Evolutionary conservation across 805 yeast genomes (phyloP).

Genomic region (Ogataea zsoltii): DNA sequence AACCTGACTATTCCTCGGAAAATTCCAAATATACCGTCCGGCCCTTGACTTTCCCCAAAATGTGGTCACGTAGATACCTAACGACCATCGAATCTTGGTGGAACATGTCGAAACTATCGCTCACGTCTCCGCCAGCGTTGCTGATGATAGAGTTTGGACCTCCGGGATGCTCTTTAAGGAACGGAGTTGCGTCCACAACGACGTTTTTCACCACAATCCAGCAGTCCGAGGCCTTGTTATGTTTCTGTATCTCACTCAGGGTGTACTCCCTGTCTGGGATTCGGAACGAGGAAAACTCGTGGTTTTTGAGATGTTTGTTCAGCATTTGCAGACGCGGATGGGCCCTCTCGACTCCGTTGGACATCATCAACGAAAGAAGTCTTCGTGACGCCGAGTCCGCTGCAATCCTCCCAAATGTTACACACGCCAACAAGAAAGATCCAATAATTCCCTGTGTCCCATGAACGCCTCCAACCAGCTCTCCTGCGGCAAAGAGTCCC

Average conservation of each 20-base stretch:
- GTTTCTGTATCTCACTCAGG: slow-evolving; percentile 47
- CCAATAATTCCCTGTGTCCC: slow-evolving; percentile 65
- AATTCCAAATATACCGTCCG: slow-evolving; percentile 41
- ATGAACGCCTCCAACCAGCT: slow-evolving; percentile 68
- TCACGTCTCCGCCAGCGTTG: slow-evolving; percentile 72
- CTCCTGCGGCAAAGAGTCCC: slow-evolving; percentile 63
- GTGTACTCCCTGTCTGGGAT: slow-evolving; percentile 52
- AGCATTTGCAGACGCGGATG: slow-evolving; percentile 10
- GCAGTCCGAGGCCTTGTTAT: slow-evolving; percentile 47
- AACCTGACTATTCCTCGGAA: no score
- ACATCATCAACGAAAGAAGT: background rate
- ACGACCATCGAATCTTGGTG: slow-evolving; percentile 58
- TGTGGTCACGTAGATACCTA: slow-evolving; percentile 47
- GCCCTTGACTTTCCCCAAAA: slow-evolving; percentile 54
- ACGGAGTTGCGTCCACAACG: slow-evolving; percentile 48
- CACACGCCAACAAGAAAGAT: slow-evolving; percentile 57
- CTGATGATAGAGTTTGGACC: slow-evolving; percentile 74
- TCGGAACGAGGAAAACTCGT: slow-evolving; percentile 24
- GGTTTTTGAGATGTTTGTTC: slow-evolving; percentile 10
- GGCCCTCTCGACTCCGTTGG: slow-evolving; percentile 3
- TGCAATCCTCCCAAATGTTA: slow-evolving; percentile 57
- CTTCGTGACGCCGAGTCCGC: slow-evolving; percentile 39
- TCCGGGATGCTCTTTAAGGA: slow-evolving; percentile 60
- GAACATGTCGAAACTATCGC: slow-evolving; percentile 55
- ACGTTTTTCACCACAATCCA: slow-evolving; percentile 57